Evolutionary conservation across 176 grass and related monocot species (phyloP), one percentile per base, ranked within the genome.

Genomic region (Oryza brachyantha): DNA sequence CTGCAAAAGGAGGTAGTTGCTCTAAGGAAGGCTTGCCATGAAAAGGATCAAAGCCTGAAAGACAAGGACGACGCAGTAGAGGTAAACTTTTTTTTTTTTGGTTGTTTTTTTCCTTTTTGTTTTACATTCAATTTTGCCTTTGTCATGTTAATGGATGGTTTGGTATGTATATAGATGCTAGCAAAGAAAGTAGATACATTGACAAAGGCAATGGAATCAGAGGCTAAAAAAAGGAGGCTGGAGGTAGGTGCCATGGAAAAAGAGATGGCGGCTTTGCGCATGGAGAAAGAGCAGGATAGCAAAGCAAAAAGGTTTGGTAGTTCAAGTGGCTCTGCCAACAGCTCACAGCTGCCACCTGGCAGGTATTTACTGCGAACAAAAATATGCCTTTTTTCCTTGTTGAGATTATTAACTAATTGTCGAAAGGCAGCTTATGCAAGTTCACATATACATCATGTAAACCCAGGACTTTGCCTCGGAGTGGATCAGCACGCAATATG

Each of bases 11-110:
- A 99, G 72, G 96, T 95, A 13, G 72, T 99, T 79, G 32, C 83
- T 68, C 81, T 99, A 21, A 94, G 96, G 60, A 99, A 95, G 78
- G 77, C 90, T 48, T 90, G 87, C 67, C 71, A 91, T 81, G 92
- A 99, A 61, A 99, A 99, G 81, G 92, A 95, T 62, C 92, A 95
- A 77, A 91, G 81, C 76, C 75, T 99, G 66, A 94, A 95, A 84
- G 96, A 99, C 68, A 95, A 99, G 77, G 96, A 99, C 58, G 96
- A 99, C 11, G 96, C 87, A 24, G 86, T 93, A 65, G 96, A 99
- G 96, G 96, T 99, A 87, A 73, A n/a, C n/a, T n/a, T n/a, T n/a
- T n/a, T n/a, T n/a, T n/a, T n/a, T 26, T 73, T 29, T 25, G 35
- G 12, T 35, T 9, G 12, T 79, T 43, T 42, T 39, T 31, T 63